Base-by-base conservation (phyloP, 2,329 filamentous ascomycete genomes). In the Pseudogymnoascus sp. region DNA sequence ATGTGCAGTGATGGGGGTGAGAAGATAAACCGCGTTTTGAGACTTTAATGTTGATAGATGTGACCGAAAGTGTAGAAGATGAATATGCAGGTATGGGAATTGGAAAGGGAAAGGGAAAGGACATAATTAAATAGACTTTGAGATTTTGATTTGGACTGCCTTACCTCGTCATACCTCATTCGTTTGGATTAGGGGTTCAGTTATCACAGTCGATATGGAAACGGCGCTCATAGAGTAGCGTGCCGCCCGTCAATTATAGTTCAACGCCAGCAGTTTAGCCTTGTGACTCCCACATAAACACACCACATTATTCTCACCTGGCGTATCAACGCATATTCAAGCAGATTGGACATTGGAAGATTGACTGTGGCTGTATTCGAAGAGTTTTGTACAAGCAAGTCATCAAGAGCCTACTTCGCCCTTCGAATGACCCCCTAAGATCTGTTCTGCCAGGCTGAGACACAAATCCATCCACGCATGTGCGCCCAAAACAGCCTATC, bases 341-440 rank as follows among this genome's bases (percentile, higher is more conserved):
- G 58, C 33, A 38, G 16, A 21, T 40, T 60, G 33, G 33, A 41
- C 37, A 38, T 60, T 37, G 58, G 58, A 60, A 60, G 58, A 40
- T 60, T 41, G 58, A 60, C 58, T 38, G 33, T 60, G 58, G 58
- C 58, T 41, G 58, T 38, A 60, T 60, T 60, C 49, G 49, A 55
- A 55, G 58, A 60, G 33, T 60, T 59, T 60, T 60, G 37, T 60
- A 37, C 37, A 41, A 55, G 49, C 49, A 55, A 55, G 49, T 55
- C 49, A 55, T 55, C 49, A 31, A 55, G 49, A 55, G 49, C 49
- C 49, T 55, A 55, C 49, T 55, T 55, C n/a, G 28, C 49, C 49
- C 49, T 55, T 33, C 28, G 49, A 55, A 55, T 55, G 49, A 55
- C 49, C 49, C 18, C 49, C 49, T 33, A 55, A 55, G 49, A 55